Percentiles rank a stretch among this genome's conserved stretches.
Conservation (phyloP, 345 rosid species). For the Brassica juncea region DNA sequence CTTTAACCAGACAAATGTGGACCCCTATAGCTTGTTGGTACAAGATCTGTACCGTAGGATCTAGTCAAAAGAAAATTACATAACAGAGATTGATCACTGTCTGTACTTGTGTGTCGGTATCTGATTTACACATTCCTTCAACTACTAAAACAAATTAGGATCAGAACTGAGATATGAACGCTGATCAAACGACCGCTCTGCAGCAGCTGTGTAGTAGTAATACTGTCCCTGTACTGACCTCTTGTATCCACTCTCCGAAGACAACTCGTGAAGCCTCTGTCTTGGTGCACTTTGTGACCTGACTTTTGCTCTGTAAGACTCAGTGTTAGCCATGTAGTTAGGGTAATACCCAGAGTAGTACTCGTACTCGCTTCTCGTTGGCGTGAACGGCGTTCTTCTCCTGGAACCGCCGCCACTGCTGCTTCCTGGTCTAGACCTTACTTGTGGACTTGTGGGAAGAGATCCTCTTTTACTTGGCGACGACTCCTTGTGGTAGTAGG, state of each 20-base stretch:
- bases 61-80: slow-evolving; percentile 10
- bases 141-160: slow-evolving; percentile 12
- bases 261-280: slow-evolving; percentile 70
- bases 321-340: slow-evolving; percentile 90
- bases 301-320: slow-evolving; percentile 80
- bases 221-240: slow-evolving; percentile 51
- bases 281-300: slow-evolving; percentile 94
- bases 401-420: slow-evolving; percentile 51
- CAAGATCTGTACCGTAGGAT: slow-evolving; percentile 34
- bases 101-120: slow-evolving; percentile 24
- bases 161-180: slow-evolving; percentile 35
- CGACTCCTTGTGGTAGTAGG: slow-evolving; percentile 48
- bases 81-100: slow-evolving; percentile 24
- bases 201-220: slow-evolving; percentile 36
- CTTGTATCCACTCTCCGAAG: slow-evolving; percentile 35
- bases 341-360: slow-evolving; percentile 63
- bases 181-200: slow-evolving; percentile 41
- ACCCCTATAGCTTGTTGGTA: slow-evolving; percentile 14
- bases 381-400: slow-evolving; percentile 79
- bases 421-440: slow-evolving; percentile 68
- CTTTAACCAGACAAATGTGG: slow-evolving; percentile 16
- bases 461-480: slow-evolving; percentile 55
- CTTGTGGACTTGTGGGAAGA: slow-evolving; percentile 62
- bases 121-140: slow-evolving; percentile 32
- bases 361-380: slow-evolving; percentile 70